Base-by-base conservation (phyloP, 345 rosid genomes). In the Lagerstroemia speciosa region DNA sequence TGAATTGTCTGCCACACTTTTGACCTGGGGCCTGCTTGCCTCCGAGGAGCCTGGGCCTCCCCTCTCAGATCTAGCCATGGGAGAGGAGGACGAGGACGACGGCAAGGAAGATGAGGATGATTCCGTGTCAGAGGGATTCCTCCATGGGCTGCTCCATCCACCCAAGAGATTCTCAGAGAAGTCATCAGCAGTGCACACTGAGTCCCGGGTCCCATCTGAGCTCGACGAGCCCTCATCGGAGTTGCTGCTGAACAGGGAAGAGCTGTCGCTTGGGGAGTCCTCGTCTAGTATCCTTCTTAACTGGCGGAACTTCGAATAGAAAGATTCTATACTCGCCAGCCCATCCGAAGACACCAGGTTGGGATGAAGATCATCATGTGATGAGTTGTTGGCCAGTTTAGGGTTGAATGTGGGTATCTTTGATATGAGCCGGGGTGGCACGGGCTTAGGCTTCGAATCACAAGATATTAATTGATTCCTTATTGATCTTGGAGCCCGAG, bases 171-270 rank as follows among this genome's bases (percentile, higher is more conserved):
- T 82, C 68, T 95, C 99, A 37, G 92, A 81, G 46, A 86, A 77
- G 58, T 95, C 99, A 27, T 95, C 99, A 6, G 62, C 14, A 29
- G 78, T 70, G 70, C 94, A 79, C 37, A 85, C 67, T 27, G 93
- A 87, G 68, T 81, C 91, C 61, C 78, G 83, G 66, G 84, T 86
- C 76, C 92, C 87, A 27, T 92, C 94, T 3, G 98, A 88, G 79
- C 97, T 88, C 82, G 88, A 88, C 26, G 96, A 88, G 55, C 94
- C 88, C 78, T 90, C 92, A 72, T 90, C 98, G 0, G 98, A 92
- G 72, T 83, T 87, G 81, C 85, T 89, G 80, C 96, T 83, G 43
- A 91, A 77, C 40, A 92, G 86, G 60, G 97, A 94, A 65, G 85
- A 90, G 77, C 76, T 86, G 76, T 95, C 99, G 67, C 98, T 92